Evolutionary conservation across 1,284 basidiomycete genomes (phyloP).

Genomic region (Sporisorium reilianum): DNA sequence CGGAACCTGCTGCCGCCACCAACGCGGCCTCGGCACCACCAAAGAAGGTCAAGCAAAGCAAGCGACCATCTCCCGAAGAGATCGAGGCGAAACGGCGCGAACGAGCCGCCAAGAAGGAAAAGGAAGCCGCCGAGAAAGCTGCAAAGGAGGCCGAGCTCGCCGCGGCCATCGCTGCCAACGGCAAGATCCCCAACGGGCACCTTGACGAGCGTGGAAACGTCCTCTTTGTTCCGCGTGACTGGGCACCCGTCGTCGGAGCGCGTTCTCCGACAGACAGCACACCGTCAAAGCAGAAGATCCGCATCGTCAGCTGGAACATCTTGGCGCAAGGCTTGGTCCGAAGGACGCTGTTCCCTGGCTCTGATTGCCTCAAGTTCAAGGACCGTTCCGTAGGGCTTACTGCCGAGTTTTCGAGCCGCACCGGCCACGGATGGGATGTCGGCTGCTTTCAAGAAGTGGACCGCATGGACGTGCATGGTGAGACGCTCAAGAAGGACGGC

Average conservation of each 20-base stretch:
- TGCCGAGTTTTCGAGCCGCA: conserved; percentile 44
- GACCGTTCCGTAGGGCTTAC: conserved; percentile 61
- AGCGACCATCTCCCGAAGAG: conserved; percentile 45
- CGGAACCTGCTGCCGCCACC: conserved; percentile 14
- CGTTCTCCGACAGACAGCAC: neutral
- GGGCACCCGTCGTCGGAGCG: conserved; percentile 21
- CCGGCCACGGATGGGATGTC: conserved; percentile 68
- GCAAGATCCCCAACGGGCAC: conserved; percentile 46
- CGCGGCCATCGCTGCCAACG: conserved; percentile 43
- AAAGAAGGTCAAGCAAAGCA: conserved; percentile 34
- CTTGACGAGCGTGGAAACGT: conserved; percentile 38
- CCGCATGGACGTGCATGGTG: conserved; percentile 64
- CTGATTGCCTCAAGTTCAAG: conserved; percentile 70
- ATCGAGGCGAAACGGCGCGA: conserved; percentile 47
- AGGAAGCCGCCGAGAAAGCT: conserved; percentile 48
- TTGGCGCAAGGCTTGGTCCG: conserved; percentile 70
- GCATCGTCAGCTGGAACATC: conserved; percentile 65
- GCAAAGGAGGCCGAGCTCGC: conserved; percentile 47
- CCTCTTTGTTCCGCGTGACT: conserved; percentile 49
- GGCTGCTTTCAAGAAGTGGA: conserved; percentile 71
- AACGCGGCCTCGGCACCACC: neutral
- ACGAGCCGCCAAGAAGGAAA: conserved; percentile 52
- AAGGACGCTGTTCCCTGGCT: conserved; percentile 70
- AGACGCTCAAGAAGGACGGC: conserved; percentile 49
- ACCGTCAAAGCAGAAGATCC: conserved; percentile 19